These are phyloP conservation scores for Boechera stricta DNA, from an alignment of 345 rosid genomes.

Conservation along the genomic window DNA sequence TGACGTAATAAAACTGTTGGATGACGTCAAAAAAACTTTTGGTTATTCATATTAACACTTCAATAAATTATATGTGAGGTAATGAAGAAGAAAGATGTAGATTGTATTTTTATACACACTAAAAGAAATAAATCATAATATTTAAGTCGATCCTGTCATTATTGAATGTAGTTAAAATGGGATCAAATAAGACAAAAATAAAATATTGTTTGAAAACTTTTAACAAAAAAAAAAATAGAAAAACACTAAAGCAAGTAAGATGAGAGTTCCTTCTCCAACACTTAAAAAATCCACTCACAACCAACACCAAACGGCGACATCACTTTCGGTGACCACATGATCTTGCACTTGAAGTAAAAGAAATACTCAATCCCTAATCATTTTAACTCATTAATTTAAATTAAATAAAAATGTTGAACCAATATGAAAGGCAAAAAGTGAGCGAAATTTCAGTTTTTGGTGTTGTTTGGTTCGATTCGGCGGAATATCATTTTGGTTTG, in stretches of 20 bases:
- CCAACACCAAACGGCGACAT: constrained; percentile 43
- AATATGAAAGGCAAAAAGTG: background rate
- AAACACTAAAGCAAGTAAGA: constrained; percentile 31
- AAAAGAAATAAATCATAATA: background rate
- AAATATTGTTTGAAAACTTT: background rate
- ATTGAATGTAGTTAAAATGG: constrained; percentile 14
- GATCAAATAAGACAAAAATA: constrained; percentile 42
- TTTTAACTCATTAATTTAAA: constrained; percentile 9
- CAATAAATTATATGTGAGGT: background rate
- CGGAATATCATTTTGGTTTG: background rate
- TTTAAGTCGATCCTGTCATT: constrained; percentile 5
- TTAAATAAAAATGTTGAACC: background rate
- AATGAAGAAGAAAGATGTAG: background rate
- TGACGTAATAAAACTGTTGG: background rate
- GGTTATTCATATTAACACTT: background rate
- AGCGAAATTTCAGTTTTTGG: background rate
- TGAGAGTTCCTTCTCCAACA: constrained; percentile 44
- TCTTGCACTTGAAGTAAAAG: constrained; percentile 49
- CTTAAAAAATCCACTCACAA: constrained; percentile 44
- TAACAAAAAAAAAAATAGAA: background rate
- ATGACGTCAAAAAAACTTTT: background rate
- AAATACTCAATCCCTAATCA: constrained; percentile 39
- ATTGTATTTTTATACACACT: background rate
- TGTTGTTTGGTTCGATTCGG: constrained; percentile 1
- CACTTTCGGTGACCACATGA: constrained; percentile 37